Conservation (phyloP, 2,329 filamentous ascomycete species). For the Trichoderma endophyticum region DNA sequence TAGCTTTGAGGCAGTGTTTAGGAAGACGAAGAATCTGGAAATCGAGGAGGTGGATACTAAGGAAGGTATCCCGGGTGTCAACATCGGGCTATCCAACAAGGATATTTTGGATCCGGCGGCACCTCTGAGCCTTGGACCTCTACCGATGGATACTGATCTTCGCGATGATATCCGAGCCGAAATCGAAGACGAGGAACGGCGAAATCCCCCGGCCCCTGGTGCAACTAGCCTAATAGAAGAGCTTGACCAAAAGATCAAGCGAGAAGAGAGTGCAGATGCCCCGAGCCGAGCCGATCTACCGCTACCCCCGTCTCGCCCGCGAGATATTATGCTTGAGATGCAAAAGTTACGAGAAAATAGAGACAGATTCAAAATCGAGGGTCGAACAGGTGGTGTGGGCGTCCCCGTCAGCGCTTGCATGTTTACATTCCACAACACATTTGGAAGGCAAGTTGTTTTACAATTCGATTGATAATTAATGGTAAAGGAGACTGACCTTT, state of each 20-base stretch:
- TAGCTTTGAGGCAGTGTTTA: conserved; percentile 59
- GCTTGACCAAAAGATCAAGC: conserved; percentile 84
- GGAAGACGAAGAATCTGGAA: conserved; percentile 57
- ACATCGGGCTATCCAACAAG: conserved; percentile 59
- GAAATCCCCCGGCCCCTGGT: conserved; percentile 68
- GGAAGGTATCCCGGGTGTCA: conserved; percentile 62
- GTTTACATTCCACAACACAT: conserved; percentile 97
- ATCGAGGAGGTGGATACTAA: conserved; percentile 61
- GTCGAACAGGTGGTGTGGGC: conserved; percentile 77
- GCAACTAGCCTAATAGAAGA: conserved; percentile 76
- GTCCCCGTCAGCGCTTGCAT: conserved; percentile 86
- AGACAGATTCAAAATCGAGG: conserved; percentile 85
- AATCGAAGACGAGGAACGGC: conserved; percentile 79
- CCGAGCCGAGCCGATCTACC: conserved; percentile 77
- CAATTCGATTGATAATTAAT: no score
- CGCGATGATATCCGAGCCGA: conserved; percentile 84
- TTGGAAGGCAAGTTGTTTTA: conserved; percentile 65
- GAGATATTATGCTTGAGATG: conserved; percentile 91
- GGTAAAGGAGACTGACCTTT: background rate
- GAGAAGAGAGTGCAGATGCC: conserved; percentile 81
- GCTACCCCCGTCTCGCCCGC: conserved; percentile 79
- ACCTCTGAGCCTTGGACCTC: conserved; percentile 70
- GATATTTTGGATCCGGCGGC: conserved; percentile 56
- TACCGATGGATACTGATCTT: conserved; percentile 80
- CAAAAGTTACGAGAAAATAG: conserved; percentile 90